Base-by-base conservation (phyloP, 106 monocot genomes). In the Allium cepa region DNA sequence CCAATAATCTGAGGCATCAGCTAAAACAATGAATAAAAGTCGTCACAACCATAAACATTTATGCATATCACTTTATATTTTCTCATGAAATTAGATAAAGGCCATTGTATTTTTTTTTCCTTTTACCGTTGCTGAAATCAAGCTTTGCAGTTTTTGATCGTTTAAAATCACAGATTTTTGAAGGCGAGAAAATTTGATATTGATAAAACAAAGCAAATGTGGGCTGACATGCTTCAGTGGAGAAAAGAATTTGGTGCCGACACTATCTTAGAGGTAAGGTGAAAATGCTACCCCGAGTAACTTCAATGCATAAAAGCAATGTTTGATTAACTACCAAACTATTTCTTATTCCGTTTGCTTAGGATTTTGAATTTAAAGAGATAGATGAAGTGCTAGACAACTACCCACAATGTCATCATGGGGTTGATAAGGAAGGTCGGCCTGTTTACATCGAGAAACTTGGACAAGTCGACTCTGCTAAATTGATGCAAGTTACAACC, bases 161-260 rank as follows among this genome's bases (percentile, higher is more conserved):
- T 36, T 36, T 36, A 3, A 36, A 36, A 5, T 16, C 67, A 63
- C 75, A 87, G 87, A 66, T 89, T 89, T 68, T 72, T 89, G 28
- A 82, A 82, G 63, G 85, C 88, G 16, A 64, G 85, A 56, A 89
- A 82, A 64, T 89, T 85, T 67, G 85, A 89, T 64, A 74, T 82
- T 50, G 88, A 89, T 58, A 85, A 82, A 64, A 51, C 85, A 47
- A 89, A 89, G 77, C 88, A 89, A 74, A 89, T 89, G 88, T 89
- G 88, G 88, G 13, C 77, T 53, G 88, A 82, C 51, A 89, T 89
- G 85, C 82, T 89, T 62, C 76, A 82, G 28, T 89, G 88, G 88
- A 79, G 88, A 51, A 89, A 89, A 62, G 88, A 85, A 69, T 89
- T 89, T 67, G 74, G 85, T 26, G 72, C 85, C 50, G 88, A 89